These are phyloP conservation scores for Endocalyx cinctus DNA, from an alignment of 2,329 filamentous ascomycete genomes.

Conservation along the genomic window DNA sequence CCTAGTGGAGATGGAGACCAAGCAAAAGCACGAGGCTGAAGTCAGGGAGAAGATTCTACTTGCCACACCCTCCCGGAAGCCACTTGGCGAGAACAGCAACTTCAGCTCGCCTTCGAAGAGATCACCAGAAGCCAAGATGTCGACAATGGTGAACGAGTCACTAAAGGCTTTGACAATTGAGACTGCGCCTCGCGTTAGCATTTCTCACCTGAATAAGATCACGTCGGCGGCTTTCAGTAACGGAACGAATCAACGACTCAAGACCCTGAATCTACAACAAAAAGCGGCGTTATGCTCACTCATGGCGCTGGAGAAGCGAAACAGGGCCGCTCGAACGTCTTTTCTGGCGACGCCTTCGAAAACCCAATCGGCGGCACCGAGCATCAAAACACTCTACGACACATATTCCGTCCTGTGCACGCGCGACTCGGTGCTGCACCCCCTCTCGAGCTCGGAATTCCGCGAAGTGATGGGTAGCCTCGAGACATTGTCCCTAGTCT, in stretches of 20 bases:
- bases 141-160: constrained; percentile 48
- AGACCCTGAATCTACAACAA: constrained; percentile 88
- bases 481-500: constrained; percentile 80
- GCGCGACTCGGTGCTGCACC: constrained; percentile 81
- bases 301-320: constrained; percentile 77
- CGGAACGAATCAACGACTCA: constrained; percentile 77
- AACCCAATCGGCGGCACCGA: constrained; percentile 60
- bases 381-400: constrained; percentile 77
- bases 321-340: constrained; percentile 44
- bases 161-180: constrained; percentile 63
- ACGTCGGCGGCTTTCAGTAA: constrained; percentile 88
- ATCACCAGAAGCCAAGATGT: constrained; percentile 35
- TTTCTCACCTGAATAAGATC: constrained; percentile 86
- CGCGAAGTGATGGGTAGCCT: constrained; percentile 85
- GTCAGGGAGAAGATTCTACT: constrained; percentile 52
- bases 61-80: constrained; percentile 67
- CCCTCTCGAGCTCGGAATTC: constrained; percentile 87
- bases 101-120: constrained; percentile 50
- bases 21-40: constrained; percentile 64
- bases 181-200: constrained; percentile 82
- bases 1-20: constrained; percentile 79
- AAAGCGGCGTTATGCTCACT: constrained; percentile 91
- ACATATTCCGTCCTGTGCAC: constrained; percentile 81
- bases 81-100: constrained; percentile 78
- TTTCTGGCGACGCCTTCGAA: constrained; percentile 56